phyloP scores from a whole-genome alignment of 164 flowering plant species.

The Annona cherimola region DNA sequence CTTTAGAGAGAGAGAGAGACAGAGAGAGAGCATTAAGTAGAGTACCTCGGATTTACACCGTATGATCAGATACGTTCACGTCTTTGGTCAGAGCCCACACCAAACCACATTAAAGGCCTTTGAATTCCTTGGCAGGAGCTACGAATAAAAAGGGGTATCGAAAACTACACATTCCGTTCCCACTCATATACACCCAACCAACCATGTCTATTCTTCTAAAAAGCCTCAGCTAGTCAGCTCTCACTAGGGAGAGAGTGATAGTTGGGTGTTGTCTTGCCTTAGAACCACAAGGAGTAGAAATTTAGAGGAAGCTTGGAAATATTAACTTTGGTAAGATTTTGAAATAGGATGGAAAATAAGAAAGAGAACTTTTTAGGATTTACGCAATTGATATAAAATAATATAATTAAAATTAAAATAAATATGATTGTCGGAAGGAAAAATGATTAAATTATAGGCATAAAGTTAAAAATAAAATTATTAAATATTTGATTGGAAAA shows the following conservation, averaged over 20 bases:
- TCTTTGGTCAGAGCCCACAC: conserved; percentile 15
- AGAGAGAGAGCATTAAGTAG: conserved; percentile 8
- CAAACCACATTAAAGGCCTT: conserved; percentile 24
- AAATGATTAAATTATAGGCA: too few species aligned
- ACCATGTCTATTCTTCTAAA: not conserved
- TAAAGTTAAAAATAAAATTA: too few species aligned
- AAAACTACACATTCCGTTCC: not conserved
- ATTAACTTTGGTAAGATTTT: too few species aligned
- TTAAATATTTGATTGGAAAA: too few species aligned
- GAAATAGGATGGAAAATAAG: too few species aligned
- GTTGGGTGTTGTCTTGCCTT: too few species aligned
- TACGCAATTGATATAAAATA: too few species aligned
- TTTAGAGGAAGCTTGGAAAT: too few species aligned
- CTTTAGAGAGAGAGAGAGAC: conserved; percentile 3
- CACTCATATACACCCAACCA: not conserved
- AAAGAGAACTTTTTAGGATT: too few species aligned
- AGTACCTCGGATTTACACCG: conserved; percentile 20
- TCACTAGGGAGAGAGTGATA: not conserved
- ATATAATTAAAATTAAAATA: too few species aligned
- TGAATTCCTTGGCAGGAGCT: conserved; percentile 3
- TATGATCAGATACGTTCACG: conserved; percentile 21
- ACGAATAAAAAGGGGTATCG: not conserved
- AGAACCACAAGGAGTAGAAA: too few species aligned
- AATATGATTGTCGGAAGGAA: too few species aligned
- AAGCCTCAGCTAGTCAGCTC: not conserved